Conservation (phyloP, 2,329 filamentous ascomycete genomes). For the Sporothrix luriei region DNA sequence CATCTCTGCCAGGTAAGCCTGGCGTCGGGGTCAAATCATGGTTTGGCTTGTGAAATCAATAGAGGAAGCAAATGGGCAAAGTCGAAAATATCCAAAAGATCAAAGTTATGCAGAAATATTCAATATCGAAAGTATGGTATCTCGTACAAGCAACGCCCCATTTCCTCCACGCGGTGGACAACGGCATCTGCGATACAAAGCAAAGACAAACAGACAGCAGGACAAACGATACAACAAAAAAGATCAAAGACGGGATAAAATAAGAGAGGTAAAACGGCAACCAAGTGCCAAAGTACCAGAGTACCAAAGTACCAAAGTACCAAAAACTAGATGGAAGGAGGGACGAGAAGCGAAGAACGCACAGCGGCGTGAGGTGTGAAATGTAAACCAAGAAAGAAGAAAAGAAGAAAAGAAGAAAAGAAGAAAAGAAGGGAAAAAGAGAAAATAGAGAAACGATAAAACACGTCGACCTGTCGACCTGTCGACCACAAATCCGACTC, state of each 20-base stretch:
- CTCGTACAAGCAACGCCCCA: constrained; percentile 20
- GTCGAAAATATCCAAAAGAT: not conserved
- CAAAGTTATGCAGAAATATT: not conserved
- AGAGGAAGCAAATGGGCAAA: not conserved
- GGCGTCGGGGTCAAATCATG: not conserved
- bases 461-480: constrained; percentile 18
- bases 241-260: not conserved
- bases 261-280: not conserved
- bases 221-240: constrained; percentile 7
- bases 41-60: not conserved
- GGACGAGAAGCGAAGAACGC: constrained; percentile 17
- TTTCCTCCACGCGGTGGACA: constrained; percentile 6
- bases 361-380: not conserved
- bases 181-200: not conserved
- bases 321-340: constrained; percentile 1
- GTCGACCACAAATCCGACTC: not conserved
- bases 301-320: constrained; percentile 6
- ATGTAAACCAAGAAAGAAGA: constrained; percentile 23
- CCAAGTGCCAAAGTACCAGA: not conserved
- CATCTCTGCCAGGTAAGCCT: not conserved
- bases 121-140: constrained; percentile 23
- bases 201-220: not conserved
- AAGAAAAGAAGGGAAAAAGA: too few species aligned
- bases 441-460: too few species aligned
- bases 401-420: too few species aligned